A percentile compares a stretch with the other conserved stretches of the same genome.
phyloP scores from a whole-genome alignment of 2,329 filamentous ascomycete genomes.

The Aspergillus nomiae region DNA sequence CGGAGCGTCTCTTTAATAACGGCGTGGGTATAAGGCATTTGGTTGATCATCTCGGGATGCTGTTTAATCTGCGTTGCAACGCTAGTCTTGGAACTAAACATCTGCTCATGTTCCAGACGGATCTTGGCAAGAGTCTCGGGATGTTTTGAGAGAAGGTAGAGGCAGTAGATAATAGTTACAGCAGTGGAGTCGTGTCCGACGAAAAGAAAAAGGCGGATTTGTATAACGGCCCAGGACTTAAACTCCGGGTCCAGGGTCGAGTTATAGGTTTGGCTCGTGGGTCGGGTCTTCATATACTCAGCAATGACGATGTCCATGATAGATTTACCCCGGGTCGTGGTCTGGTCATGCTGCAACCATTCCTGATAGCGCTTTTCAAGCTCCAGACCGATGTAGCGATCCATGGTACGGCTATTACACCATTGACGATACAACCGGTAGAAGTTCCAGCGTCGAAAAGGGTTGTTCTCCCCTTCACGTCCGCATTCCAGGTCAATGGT shows the following conservation, averaged over 20 bases:
- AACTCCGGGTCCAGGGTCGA: not conserved
- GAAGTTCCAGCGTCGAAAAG: not conserved
- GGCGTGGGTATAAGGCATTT: slow-evolving; percentile 11
- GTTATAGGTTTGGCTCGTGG: too few relatives aligned
- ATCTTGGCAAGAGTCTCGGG: slow-evolving; percentile 3
- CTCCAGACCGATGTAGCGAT: slow-evolving; percentile 4
- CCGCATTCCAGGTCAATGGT: slow-evolving; percentile 4
- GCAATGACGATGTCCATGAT: slow-evolving; percentile 8
- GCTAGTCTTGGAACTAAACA: slow-evolving; percentile 6
- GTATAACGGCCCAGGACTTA: slow-evolving; percentile 3
- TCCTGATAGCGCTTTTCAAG: slow-evolving; percentile 8
- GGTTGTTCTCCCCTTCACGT: too few relatives aligned
- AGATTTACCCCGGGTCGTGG: not conserved
- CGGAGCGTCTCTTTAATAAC: slow-evolving; percentile 16
- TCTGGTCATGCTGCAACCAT: not conserved
- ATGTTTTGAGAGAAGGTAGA: slow-evolving; percentile 10
- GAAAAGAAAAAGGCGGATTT: slow-evolving; percentile 13
- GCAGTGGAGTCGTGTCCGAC: slow-evolving; percentile 11
- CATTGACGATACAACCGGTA: slow-evolving; percentile 4
- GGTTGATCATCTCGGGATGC: slow-evolving; percentile 9
- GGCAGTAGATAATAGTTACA: slow-evolving; percentile 3
- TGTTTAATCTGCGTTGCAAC: not conserved
- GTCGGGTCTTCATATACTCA: not conserved
- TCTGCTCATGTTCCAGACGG: slow-evolving; percentile 11
- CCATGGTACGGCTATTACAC: slow-evolving; percentile 2